These are phyloP conservation scores for Ascoidea rubescens DNA, from an alignment of 805 yeast genomes.

Conservation along the genomic window DNA sequence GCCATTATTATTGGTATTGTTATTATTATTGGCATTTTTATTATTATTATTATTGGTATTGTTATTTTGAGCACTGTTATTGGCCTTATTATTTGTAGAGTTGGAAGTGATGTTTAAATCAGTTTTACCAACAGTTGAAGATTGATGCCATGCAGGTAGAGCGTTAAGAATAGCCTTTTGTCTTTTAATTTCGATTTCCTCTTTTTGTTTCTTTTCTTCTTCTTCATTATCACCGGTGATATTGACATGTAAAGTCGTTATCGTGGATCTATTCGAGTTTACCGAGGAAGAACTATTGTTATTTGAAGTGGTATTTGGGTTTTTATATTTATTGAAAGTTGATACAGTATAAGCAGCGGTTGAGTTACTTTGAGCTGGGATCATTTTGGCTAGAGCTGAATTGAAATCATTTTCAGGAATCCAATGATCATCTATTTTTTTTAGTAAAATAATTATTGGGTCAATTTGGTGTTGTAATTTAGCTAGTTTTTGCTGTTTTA, in stretches of 20 bases:
- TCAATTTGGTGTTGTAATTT: constrained; percentile 79
- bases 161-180: constrained; percentile 74
- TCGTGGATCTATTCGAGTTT: constrained; percentile 8
- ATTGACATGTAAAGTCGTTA: constrained; percentile 71
- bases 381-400: constrained; percentile 61
- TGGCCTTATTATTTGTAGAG: constrained; percentile 11
- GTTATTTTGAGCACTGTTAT: constrained; percentile 10
- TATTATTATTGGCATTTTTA: constrained; percentile 3
- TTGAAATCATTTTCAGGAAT: constrained; percentile 87
- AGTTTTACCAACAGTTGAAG: constrained; percentile 72
- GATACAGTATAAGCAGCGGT: constrained; percentile 50
- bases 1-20: constrained; percentile 1
- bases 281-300: constrained; percentile 21
- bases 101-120: constrained; percentile 14
- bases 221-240: constrained; percentile 59
- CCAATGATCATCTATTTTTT: constrained; percentile 66
- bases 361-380: constrained; percentile 70
- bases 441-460: constrained; percentile 72
- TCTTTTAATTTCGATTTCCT: constrained; percentile 15
- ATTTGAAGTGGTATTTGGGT: constrained; percentile 16
- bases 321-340: constrained; percentile 1
- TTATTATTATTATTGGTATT: constrained; percentile 4
- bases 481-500: constrained; percentile 71
- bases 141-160: constrained; percentile 91
- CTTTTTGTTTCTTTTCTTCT: constrained; percentile 44